phyloP scores from a whole-genome alignment of 73 alveolate genomes.

The Diophrys sp. region DNA sequence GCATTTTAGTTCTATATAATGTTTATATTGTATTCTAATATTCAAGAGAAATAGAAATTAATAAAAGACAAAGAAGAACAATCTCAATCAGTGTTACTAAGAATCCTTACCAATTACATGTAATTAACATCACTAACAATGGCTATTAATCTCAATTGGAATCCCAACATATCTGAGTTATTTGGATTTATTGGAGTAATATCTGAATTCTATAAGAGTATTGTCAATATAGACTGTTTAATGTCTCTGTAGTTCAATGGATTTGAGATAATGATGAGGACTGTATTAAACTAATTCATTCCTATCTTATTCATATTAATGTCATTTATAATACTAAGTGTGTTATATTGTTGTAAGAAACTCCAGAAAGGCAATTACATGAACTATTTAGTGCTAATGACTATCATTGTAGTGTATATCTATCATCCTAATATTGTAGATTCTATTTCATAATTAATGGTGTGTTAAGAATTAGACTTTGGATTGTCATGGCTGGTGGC shows the following conservation, averaged over 20 bases:
- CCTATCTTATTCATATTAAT: background rate
- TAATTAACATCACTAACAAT: constrained; percentile 8
- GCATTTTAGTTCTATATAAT: background rate
- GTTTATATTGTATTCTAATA: background rate
- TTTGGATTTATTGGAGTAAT: background rate
- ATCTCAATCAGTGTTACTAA: constrained; percentile 18
- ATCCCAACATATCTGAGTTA: background rate
- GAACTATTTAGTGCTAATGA: too few relatives aligned
- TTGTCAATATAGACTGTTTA: background rate
- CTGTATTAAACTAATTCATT: background rate
- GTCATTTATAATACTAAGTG: too few relatives aligned
- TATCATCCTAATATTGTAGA: too few relatives aligned
- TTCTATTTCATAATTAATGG: too few relatives aligned
- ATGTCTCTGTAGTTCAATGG: background rate
- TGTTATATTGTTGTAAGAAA: background rate
- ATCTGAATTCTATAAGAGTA: background rate
- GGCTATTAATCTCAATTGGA: background rate
- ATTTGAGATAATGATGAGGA: background rate
- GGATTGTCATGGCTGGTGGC: too few relatives aligned
- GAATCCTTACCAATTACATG: constrained; percentile 42
- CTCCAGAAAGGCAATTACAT: background rate
- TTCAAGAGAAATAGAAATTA: background rate
- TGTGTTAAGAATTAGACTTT: too few relatives aligned
- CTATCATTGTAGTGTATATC: too few relatives aligned
- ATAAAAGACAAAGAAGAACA: background rate